A percentile compares a stretch with the other conserved stretches of the same genome.
These are phyloP conservation scores for Endothia cerciana DNA, from an alignment of 2,329 filamentous ascomycete species.

Conservation along the genomic window DNA sequence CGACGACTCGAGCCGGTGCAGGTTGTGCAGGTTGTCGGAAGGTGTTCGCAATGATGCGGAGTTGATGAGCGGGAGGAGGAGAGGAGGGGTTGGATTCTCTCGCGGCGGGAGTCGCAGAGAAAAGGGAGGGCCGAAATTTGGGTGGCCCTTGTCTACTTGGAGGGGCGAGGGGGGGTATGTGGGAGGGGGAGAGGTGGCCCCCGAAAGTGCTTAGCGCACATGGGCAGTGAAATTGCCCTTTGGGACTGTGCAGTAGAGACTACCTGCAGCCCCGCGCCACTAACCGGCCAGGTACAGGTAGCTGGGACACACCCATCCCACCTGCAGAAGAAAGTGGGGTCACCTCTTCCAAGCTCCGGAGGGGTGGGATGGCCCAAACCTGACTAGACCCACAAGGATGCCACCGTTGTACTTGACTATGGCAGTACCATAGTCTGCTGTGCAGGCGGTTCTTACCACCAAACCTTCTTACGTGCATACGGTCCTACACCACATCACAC, in stretches of 20 bases:
- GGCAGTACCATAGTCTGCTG: neutral
- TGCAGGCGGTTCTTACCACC: neutral
- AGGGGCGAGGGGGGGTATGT: conserved; percentile 30
- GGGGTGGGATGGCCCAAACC: conserved; percentile 9
- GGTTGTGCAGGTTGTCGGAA: conserved; percentile 24
- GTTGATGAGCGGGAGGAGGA: conserved; percentile 34
- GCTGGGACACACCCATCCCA: conserved; percentile 20
- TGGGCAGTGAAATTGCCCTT: conserved; percentile 12
- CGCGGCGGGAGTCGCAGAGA: conserved; percentile 34
- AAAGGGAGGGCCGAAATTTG: conserved; percentile 31
- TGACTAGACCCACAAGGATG: conserved; percentile 9
- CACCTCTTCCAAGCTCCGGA: conserved; percentile 14
- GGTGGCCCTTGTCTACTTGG: conserved; percentile 32
- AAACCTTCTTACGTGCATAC: neutral
- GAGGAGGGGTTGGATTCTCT: conserved; percentile 37
- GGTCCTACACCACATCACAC: neutral
- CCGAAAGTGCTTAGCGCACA: conserved; percentile 11
- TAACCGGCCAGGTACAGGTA: neutral
- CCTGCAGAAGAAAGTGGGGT: conserved; percentile 26
- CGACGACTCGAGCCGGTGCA: conserved; percentile 7
- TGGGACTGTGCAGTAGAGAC: conserved; percentile 6
- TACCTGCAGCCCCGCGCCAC: neutral
- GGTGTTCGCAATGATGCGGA: conserved; percentile 30
- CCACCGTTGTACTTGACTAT: conserved; percentile 2
- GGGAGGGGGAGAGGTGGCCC: conserved; percentile 10